Conservation (phyloP, 2,329 filamentous ascomycete genomes). For the Penicillium sp. region DNA sequence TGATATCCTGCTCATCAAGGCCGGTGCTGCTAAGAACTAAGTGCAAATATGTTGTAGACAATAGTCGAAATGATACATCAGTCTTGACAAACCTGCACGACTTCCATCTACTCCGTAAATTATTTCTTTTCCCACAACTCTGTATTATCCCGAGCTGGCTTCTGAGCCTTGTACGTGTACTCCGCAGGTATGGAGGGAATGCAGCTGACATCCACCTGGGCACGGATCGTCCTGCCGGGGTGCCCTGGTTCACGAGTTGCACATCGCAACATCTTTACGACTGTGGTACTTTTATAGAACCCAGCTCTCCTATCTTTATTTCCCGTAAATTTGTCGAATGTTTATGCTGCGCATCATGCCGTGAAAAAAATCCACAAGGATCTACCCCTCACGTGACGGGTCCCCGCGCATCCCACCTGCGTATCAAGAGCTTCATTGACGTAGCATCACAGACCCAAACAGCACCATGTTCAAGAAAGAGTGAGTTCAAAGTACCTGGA, state of each 20-base stretch:
- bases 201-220: no score
- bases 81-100: constrained; percentile 2
- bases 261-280: no score
- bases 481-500: constrained; percentile 53
- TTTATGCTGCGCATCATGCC: not conserved
- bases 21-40: constrained; percentile 52
- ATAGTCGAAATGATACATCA: constrained; percentile 17
- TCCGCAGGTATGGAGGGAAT: no score
- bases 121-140: no score
- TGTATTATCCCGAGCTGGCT: no score
- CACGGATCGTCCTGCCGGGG: no score
- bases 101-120: not conserved
- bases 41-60: constrained; percentile 12
- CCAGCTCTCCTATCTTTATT: not conserved
- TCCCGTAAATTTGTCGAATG: not conserved
- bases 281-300: no score
- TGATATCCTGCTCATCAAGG: constrained; percentile 80
- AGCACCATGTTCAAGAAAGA: constrained; percentile 87
- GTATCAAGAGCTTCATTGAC: constrained; percentile 12
- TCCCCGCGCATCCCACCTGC: constrained; percentile 33
- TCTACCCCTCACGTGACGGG: constrained; percentile 1
- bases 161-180: no score
- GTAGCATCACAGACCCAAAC: constrained; percentile 12
- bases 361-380: not conserved
- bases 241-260: no score